Conservation (phyloP, 2,329 filamentous ascomycete species). For the Exophiala xenobiotica region DNA sequence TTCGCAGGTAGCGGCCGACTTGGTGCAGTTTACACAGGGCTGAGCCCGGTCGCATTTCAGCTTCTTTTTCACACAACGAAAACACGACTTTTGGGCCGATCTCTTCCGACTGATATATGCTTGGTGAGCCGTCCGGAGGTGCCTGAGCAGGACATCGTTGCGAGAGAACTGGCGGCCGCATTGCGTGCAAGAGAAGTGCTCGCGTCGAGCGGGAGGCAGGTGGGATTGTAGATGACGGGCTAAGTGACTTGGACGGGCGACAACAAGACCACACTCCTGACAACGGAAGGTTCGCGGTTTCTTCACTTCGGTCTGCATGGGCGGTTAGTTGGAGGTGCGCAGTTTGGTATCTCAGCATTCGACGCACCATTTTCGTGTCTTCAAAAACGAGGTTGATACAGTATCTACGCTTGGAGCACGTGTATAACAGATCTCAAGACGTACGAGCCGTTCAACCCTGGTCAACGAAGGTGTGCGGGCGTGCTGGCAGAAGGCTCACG, state of each 20-base stretch:
- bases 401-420: too few species aligned
- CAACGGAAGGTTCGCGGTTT: constrained; percentile 18
- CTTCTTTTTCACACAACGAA: constrained; percentile 26
- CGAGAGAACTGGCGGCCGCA: constrained; percentile 23
- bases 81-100: constrained; percentile 23
- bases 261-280: constrained; percentile 20
- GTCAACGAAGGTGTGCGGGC: too few species aligned
- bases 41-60: constrained; percentile 21
- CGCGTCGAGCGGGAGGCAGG: constrained; percentile 19
- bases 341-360: not conserved
- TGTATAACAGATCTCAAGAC: too few species aligned
- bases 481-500: too few species aligned
- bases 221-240: constrained; percentile 25
- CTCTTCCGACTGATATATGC: constrained; percentile 14
- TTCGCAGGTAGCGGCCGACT: constrained; percentile 14
- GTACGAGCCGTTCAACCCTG: too few species aligned
- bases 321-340: not conserved
- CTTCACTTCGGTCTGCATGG: constrained; percentile 5
- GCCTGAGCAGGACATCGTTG: constrained; percentile 24
- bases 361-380: too few species aligned
- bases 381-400: too few species aligned
- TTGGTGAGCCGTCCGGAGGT: constrained; percentile 24
- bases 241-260: constrained; percentile 24
- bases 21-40: constrained; percentile 17
- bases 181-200: constrained; percentile 21